Base-by-base conservation (phyloP, 805 yeast species). In the Saccharomycopsis sp. region DNA sequence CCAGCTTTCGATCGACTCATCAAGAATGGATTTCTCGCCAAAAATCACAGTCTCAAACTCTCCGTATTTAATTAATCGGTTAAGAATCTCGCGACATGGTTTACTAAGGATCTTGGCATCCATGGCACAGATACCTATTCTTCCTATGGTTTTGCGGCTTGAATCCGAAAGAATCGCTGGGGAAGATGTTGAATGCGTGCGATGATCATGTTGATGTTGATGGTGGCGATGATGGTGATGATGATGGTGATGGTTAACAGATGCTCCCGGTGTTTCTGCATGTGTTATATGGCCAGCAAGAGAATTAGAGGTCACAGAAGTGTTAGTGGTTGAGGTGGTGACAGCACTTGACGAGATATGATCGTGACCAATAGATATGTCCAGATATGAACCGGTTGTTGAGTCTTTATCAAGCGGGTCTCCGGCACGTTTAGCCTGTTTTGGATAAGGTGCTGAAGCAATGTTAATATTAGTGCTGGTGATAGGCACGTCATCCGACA, bases 41-140 rank as follows among this genome's bases (percentile, higher is more conserved):
- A 94, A 94, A 57, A 94, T 91, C 19, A 94, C 88, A 0, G 98
- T 90, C 68, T 94, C 98, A 70, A 94, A 94, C 73, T 94, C 98
- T 29, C 97, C 97, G 65, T 88, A 85, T 64, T 88, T 96, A 59
- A 93, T 88, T 68, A 94, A 75, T 56, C 97, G 77, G 70, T 89
- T 91, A 66, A 94, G 76, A 63, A 94, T 94, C 62, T 88, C 89
- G 60, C 98, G 78, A 69, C 97, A 93, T 1, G 99, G 99, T 74
- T 94, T 94, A 51, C 96, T 87, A 68, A 96, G 79, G 1, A 92
- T 99, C 72, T 94, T 94, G 60, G 92, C 86, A 72, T 94, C 99
- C 97, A 94, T 92, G 9, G 99, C 99, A 74, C 99, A 94, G 1
- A 94, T 97, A 56, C 99, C 99, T 65, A 94, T 89, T 64, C 89